Evolutionary conservation across 73 alveolate genomes (phyloP), one percentile per base, ranked within the genome.

Genomic region (Paramecium tetraurelia): DNA sequence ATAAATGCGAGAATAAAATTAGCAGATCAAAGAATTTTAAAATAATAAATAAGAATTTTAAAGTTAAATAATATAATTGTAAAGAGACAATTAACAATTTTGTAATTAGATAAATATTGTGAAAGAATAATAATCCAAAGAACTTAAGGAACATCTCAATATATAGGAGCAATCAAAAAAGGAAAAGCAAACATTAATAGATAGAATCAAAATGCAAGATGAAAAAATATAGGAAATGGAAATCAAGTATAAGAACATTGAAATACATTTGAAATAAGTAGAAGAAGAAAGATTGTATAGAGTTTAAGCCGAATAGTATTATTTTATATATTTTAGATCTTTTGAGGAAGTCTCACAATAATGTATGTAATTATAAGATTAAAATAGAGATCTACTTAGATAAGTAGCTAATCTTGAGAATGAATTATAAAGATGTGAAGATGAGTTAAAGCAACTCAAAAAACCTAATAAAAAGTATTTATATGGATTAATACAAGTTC

Each of bases 351-450:
- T 80, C 12, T 80, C 90, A 5, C 27, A 80, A 43, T 22, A 80
- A 48, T 80, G 90, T 80, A 80, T 80, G 90, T 63, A 80, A 46
- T 48, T 80, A 41, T 80, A 80, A 48, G 90, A 80, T 80, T 46
- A 80, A 43, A 80, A 80, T 48, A 80, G 90, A 80, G 90, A 80
- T 22, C 31, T 80, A 48, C 33, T 44, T 21, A 41, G 90, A 80
- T 80, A 80, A 48, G 70, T 80, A 43, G 75, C 76, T 20, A 80
- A 80, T 24, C 44, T 80, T 38, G 90, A 80, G 21, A 31, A 40
- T 33, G 90, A 80, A 24, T 20, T 80, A 80, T 41, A 44, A 24
- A 80, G 57, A 80, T 21, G 16, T 20, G 90, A 80, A 43, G 90
- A 80, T 5, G 90, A 80, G 22, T 10, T 80, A 31, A 80, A 63